Percentiles rank a stretch among this genome's conserved stretches.
phyloP scores from a whole-genome alignment of 2,329 filamentous ascomycete species.

The Thyridium curvatum region DNA sequence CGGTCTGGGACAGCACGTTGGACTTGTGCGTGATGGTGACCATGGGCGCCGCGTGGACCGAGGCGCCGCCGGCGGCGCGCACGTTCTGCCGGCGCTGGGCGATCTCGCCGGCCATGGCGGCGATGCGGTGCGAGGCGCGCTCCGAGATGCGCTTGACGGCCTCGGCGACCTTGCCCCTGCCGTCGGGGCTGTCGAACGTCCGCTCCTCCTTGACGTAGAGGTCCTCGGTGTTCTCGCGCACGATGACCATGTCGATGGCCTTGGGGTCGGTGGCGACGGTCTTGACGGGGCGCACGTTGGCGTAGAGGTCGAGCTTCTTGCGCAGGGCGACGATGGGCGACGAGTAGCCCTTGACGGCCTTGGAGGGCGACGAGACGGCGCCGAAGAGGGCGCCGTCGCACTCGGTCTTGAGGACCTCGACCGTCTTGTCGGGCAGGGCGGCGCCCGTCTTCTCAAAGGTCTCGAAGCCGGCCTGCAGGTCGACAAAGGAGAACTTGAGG shows the following conservation, averaged over 20 bases:
- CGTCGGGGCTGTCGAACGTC: constrained; percentile 66
- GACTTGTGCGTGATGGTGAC: constrained; percentile 98
- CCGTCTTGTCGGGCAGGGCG: constrained; percentile 84
- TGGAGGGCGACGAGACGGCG: constrained; percentile 87
- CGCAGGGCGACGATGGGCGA: constrained; percentile 94
- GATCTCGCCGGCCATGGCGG: constrained; percentile 90
- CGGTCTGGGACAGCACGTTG: constrained; percentile 93
- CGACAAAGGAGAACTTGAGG: constrained; percentile 88
- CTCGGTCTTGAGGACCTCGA: constrained; percentile 80
- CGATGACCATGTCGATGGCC: constrained; percentile 94
- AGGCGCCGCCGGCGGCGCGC: constrained; percentile 51
- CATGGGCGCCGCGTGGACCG: constrained; percentile 62
- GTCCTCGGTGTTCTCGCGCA: constrained; percentile 98
- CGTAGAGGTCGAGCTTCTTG: constrained; percentile 91
- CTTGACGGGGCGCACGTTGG: constrained; percentile 96
- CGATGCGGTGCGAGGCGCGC: constrained; percentile 77
- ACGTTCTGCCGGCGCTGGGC: constrained; percentile 80
- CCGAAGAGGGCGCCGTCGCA: constrained; percentile 97
- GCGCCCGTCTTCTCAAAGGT: constrained; percentile 86
- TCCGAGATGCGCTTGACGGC: constrained; percentile 96
- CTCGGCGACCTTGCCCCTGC: constrained; percentile 77
- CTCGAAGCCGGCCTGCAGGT: constrained; percentile 89
- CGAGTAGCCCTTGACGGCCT: constrained; percentile 88
- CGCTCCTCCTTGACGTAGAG: constrained; percentile 96
- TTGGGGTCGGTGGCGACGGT: constrained; percentile 58